Conservation (phyloP, 352 stramenopile species). For the Globisporangium nagaii region DNA sequence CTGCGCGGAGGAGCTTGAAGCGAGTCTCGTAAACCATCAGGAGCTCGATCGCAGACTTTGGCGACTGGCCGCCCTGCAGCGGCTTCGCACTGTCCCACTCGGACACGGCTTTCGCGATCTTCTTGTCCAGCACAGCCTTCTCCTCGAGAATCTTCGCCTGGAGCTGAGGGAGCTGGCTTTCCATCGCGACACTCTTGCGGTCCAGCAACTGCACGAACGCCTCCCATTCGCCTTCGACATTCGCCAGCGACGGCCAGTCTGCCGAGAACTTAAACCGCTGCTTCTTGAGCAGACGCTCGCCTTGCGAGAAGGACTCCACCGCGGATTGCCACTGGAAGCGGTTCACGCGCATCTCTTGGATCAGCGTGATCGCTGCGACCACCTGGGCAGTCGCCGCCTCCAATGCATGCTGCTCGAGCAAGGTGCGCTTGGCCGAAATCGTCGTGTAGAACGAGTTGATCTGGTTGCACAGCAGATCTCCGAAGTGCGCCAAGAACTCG, state of each 20-base stretch:
- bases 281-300: conserved; percentile 94
- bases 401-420: conserved; percentile 93
- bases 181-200: conserved; percentile 91
- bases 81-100: conserved; percentile 85
- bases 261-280: conserved; percentile 94
- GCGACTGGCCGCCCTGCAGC: conserved; percentile 59
- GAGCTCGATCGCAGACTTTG: conserved; percentile 71
- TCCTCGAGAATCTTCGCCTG: conserved; percentile 97
- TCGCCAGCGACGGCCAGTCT: conserved; percentile 96
- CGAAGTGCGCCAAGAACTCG: conserved; percentile 96
- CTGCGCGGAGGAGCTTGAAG: conserved; percentile 79
- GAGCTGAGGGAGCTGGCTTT: conserved; percentile 95
- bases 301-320: conserved; percentile 90
- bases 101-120: conserved; percentile 64
- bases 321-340: conserved; percentile 60
- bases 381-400: conserved; percentile 96
- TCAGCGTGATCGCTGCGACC: conserved; percentile 89
- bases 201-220: conserved; percentile 90
- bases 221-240: conserved; percentile 96
- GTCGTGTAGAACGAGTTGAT: conserved; percentile 89
- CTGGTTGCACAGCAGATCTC: conserved; percentile 89
- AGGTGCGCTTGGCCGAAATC: conserved; percentile 76
- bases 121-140: conserved; percentile 86
- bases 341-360: conserved; percentile 84
- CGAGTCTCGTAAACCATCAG: conserved; percentile 82